Conservation (phyloP, 371 early-diverging fungal genomes). For the Rhizopus microsporus region DNA sequence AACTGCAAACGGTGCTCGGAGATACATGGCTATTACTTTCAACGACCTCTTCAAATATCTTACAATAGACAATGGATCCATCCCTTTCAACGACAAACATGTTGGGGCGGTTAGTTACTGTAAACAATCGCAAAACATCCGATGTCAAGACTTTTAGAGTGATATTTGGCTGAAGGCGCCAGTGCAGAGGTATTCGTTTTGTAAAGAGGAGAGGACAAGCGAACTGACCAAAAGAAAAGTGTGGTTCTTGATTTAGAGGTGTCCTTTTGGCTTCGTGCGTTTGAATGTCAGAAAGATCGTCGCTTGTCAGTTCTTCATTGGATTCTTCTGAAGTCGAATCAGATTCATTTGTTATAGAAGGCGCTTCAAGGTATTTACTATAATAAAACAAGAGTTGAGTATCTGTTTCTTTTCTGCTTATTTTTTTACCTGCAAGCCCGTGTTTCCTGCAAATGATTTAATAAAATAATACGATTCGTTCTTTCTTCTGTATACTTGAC, state of each 20-base stretch:
- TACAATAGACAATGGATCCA: conserved; percentile 53
- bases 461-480: conserved; percentile 68
- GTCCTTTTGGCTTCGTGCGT: background rate
- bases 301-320: conserved; percentile 40
- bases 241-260: conserved; percentile 1
- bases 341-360: conserved; percentile 26
- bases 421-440: conserved; percentile 62
- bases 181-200: conserved; percentile 72
- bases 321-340: conserved; percentile 37
- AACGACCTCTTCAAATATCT: conserved; percentile 36
- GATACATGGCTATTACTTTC: conserved; percentile 8
- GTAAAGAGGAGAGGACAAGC: conserved; percentile 70
- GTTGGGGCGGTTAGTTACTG: conserved; percentile 71
- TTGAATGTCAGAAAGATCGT: conserved; percentile 21
- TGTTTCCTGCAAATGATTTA: conserved; percentile 67
- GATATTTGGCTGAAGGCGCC: conserved; percentile 69
- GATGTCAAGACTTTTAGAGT: conserved; percentile 66
- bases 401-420: background rate
- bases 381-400: background rate
- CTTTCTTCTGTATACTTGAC: conserved; percentile 57
- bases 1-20: conserved; percentile 14
- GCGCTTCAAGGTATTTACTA: conserved; percentile 68
- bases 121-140: conserved; percentile 59
- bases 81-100: conserved; percentile 72
- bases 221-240: conserved; percentile 67